Evolutionary conservation across 2,329 filamentous ascomycete species (phyloP), one percentile per base, ranked within the genome.

Genomic region (Arthrobotrys musiformis): DNA sequence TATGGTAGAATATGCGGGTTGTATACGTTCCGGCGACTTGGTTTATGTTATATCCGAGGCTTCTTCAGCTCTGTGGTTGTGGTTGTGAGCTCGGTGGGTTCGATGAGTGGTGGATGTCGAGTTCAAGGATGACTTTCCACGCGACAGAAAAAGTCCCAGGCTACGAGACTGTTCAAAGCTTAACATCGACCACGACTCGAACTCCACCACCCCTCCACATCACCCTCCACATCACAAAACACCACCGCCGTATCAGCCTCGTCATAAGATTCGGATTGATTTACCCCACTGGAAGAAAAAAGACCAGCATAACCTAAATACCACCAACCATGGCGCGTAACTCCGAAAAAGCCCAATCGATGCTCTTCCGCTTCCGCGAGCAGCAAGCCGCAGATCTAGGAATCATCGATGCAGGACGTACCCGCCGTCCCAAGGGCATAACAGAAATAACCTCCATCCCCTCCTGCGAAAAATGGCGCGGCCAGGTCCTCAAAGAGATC

Each of bases 341-440:
- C 60, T 94, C 93, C 52, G 94, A 98, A 88, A 99, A 98, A 85
- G 94, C 95, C 82, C 95, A 99, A 87, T 97, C 94, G 56, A 99
- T 99, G 94, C 94, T 99, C 84, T 99, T 97, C 87, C 94, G 95
- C 87, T 99, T 99, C 87, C 93, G 95, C 84, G 95, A 97, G 82
- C 92, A 94, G 81, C 95, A 98, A 89, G 94, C 94, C 80, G 93
- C 93, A 79, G 94, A 97, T 85, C 89, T 97, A 56, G 94, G 94
- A 82, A 97, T 98, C 84, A 92, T 99, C 85, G 94, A 98, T 86
- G 92, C 92, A 28, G 92, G 93, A 74, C 92, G 94, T 78, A 91
- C 93, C 7, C 92, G 80, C 9, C 93, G 95, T 1, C 95, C 95
- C 63, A 96, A 94, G 84, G 89, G 91, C 79, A 97, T 98, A 84